Evolutionary conservation across 345 rosid genomes (phyloP), one percentile per base, ranked within the genome.

Genomic region (Punica granatum): DNA sequence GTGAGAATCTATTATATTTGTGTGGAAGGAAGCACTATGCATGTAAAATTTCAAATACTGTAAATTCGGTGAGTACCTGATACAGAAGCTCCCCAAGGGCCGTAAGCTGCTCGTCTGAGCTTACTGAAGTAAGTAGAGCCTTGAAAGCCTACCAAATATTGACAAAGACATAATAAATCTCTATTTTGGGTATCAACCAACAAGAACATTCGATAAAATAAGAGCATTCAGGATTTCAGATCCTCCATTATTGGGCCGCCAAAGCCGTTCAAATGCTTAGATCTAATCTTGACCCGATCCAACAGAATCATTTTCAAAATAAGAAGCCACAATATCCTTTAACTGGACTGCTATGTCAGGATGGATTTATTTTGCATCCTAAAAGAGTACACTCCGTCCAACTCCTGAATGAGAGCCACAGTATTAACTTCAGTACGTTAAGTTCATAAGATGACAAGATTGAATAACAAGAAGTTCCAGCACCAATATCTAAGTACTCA

Each of bases 21-120:
- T n/a, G n/a, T n/a, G n/a, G n/a, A n/a, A n/a, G n/a, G n/a, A n/a
- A n/a, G n/a, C n/a, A n/a, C n/a, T n/a, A n/a, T n/a, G 41, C 4
- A 53, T 23, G 31, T 56, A 14, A 31, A 56, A 23, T 23, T 26
- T 56, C 31, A 56, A 26, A 31, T 56, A 31, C 15, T 23, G n/a
- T 11, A 31, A 28, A 53, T 53, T 11, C 10, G 31, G 12, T 26
- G 61, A 26, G 65, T 78, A 88, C 99, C 99, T 91, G 98, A 80
- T 94, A 94, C 60, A 92, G 76, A 71, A 94, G 83, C 72, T 93
- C 99, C 65, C 99, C 99, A 53, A 94, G 92, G 64, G 99, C 86
- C 1, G 90, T 80, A 36, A 94, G 90, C 66, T 94, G 99, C 46
- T 92, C 99, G 53, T 86, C 97, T 68, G 98, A 94, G 70, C 73